Evolutionary conservation across 2,329 filamentous ascomycete genomes (phyloP), one percentile per base, ranked within the genome.

Genomic region (Trichoderma sp.): DNA sequence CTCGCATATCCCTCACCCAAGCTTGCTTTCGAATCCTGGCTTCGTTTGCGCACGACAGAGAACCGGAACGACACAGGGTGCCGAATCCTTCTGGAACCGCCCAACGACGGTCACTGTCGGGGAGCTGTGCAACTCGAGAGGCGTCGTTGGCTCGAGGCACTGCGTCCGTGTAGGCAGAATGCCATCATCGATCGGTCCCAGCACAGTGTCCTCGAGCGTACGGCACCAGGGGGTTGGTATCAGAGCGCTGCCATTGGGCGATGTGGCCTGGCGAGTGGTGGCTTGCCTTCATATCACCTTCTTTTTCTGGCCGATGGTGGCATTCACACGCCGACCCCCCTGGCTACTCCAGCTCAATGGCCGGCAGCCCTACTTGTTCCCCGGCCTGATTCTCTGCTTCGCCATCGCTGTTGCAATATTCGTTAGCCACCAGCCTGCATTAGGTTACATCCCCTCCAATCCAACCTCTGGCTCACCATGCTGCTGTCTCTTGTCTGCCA

Each of bases 251-350:
- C 76, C 73, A 76, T 76, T 76, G 75, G 75, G 68, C 72, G 68
- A 67, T 65, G 15, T 15, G 52, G 67, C 63, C 58, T 69, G 67
- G 69, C 68, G 68, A 69, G 69, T 71, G 72, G 74, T 74, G 74
- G 70, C 71, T 72, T 70, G 69, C 67, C 39, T 62, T 66, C 68
- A 72, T 71, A 73, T 69, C 72, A 77, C 75, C 75, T 77, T 77
- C 75, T 77, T 64, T 68, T 76, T 76, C 69, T 69, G 75, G 74
- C 67, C 68, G 67, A 71, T 70, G 71, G 74, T 76, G 71, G 74
- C 72, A 75, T 75, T 71, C 72, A 69, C 71, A 67, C 68, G 70
- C 69, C 68, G 69, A 70, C 72, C 67, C 68, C 56, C 60, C 39
- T 47, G 59, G 68, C 44, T 15, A 68, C 67, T 63, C 61, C 59